Conservation (phyloP, 257 asterid species). For the Handroanthus guayacan region DNA sequence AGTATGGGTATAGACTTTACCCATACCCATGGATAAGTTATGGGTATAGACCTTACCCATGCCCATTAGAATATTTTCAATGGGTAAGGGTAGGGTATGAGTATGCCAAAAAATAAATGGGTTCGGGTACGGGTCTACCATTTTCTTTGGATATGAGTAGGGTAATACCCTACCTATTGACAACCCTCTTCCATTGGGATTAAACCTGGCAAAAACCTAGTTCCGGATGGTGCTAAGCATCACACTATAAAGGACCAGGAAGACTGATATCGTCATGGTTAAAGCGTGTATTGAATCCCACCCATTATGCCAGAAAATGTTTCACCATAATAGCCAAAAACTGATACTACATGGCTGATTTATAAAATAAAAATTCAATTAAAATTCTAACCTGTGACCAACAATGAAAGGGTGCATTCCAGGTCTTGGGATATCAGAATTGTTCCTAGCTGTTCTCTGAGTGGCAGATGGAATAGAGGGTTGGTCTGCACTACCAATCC, state of each 20-base stretch:
- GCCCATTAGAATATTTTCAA: no score
- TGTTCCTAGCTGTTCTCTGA: conserved; percentile 64
- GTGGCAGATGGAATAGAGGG: conserved; percentile 56
- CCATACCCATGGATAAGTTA: no score
- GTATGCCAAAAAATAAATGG: no score
- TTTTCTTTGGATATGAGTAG: no score
- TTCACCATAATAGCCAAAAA: conserved; percentile 18
- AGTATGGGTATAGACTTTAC: no score
- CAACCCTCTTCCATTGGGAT: not conserved
- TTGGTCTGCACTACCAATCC: conserved; percentile 59
- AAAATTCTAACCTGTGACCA: conserved; percentile 66
- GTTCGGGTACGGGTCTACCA: no score
- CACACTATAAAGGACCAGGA: not conserved
- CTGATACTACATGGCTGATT: not conserved
- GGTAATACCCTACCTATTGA: not conserved
- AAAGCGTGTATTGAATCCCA: not conserved
- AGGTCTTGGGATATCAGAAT: conserved; percentile 64
- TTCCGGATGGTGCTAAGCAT: not conserved
- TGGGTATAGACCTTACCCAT: no score
- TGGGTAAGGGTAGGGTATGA: no score
- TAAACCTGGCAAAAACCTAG: not conserved
- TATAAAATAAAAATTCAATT: conserved; percentile 11
- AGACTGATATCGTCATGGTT: not conserved
- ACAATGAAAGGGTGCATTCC: conserved; percentile 67
- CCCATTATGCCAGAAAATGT: not conserved